Base-by-base conservation (phyloP, 2,329 filamentous ascomycete genomes). In the Trichoderma semiorbis region DNA sequence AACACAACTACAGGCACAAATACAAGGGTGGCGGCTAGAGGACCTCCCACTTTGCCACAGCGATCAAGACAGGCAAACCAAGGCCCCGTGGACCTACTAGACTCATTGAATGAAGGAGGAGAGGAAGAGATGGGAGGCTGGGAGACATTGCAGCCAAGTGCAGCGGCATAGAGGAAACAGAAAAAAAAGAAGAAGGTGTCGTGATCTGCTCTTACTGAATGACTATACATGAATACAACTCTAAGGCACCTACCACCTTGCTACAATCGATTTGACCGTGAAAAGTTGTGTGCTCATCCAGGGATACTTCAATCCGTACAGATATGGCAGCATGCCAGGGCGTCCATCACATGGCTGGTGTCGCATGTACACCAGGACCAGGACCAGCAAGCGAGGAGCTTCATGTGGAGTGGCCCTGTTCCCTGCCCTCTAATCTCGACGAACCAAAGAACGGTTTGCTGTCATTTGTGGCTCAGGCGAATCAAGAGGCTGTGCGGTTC, bases 141-240 rank as follows among this genome's bases (percentile, higher is more conserved):
- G 87, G 86, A 89, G 76, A 85, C 87, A 5, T 75, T 89, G 76
- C 87, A 87, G 77, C 87, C 87, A 30, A 83, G 77, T 68, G 77
- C 77, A 47, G 75, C 75, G 62, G 36, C 70, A 24, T 72, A 72
- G 70, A 34, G 8, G 28, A 26, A 21, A 18, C 24, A 16, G 36
- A 47, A 7, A 10, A 11, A 32, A 47, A 55, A 18, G 36, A 14
- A 21, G 12, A 36, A 68, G 21, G 39, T 18, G 57, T 7, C 8
- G 36, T 24, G 28, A 21, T 50, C 50, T 50, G 26, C 43, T 62
- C 10, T 32, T 34, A 21, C 28, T 53, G 67, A 69, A 36, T 36
- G 34, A 36, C 34, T 34, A 69, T 69, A 34, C 30, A 69, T 62
- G 57, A 69, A 62, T 36, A 53, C 21, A 30, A 53, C 36, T 50